Percentiles rank a stretch among this genome's conserved stretches.
Conservation (phyloP, 169 alveolate species). For the Eimeria falciformis region DNA sequence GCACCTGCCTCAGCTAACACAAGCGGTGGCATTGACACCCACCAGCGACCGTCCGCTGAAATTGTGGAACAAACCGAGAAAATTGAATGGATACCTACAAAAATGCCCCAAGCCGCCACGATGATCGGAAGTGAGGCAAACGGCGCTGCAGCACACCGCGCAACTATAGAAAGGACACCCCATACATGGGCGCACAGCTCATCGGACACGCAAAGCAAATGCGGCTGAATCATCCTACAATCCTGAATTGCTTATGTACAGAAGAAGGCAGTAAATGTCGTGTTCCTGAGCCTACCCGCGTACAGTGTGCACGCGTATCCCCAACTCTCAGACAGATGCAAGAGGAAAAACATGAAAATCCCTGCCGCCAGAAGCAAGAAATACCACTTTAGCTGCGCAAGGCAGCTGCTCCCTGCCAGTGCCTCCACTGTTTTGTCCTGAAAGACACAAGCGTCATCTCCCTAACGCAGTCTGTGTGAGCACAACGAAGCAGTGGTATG, state of each 20-base stretch:
- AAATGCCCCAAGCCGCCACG: slow-evolving; percentile 56
- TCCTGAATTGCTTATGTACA: neutral
- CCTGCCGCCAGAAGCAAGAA: neutral
- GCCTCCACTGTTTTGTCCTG: slow-evolving; percentile 33
- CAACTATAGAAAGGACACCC: neutral
- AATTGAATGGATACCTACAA: slow-evolving; percentile 25
- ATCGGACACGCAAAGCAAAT: neutral
- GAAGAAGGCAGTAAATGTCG: neutral
- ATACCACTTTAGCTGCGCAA: neutral
- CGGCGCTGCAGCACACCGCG: slow-evolving; percentile 5
- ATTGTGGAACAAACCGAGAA: too few species aligned
- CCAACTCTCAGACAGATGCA: neutral
- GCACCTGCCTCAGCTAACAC: too few species aligned
- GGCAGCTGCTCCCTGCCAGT: neutral
- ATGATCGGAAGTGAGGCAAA: slow-evolving; percentile 18
- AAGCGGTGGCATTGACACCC: too few species aligned
- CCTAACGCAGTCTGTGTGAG: neutral
- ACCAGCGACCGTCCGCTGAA: too few species aligned
- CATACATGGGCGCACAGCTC: neutral
- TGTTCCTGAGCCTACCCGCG: neutral
- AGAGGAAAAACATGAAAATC: neutral
- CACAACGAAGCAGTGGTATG: neutral
- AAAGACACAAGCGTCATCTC: neutral
- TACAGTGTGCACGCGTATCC: neutral
- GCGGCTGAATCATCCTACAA: neutral